These are phyloP conservation scores for Aspergillus homomorphus DNA, from an alignment of 495 filamentous ascomycete species.

Conservation along the genomic window DNA sequence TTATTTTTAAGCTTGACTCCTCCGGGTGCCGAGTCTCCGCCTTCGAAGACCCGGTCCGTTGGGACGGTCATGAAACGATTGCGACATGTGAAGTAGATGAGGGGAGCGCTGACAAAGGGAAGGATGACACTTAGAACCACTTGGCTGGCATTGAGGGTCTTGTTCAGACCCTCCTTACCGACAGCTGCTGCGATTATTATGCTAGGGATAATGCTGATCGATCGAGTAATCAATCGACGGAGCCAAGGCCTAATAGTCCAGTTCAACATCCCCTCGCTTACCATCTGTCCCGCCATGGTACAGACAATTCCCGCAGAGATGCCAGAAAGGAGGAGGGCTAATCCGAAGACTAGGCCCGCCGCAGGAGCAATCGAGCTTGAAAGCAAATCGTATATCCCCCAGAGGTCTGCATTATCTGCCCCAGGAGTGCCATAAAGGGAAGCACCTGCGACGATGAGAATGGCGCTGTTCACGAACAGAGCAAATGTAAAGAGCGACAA, in stretches of 20 bases:
- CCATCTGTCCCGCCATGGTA: slow-evolving; percentile 82
- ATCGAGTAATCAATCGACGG: slow-evolving; percentile 65
- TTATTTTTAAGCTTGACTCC: slow-evolving; percentile 60
- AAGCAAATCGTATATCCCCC: slow-evolving; percentile 77
- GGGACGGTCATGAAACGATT: slow-evolving; percentile 77
- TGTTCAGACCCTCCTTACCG: slow-evolving; percentile 65
- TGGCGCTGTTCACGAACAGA: slow-evolving; percentile 89
- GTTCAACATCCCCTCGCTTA: slow-evolving; percentile 72
- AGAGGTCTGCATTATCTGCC: slow-evolving; percentile 68
- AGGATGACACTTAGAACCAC: slow-evolving; percentile 78
- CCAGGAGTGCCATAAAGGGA: slow-evolving; percentile 60
- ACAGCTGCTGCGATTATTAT: slow-evolving; percentile 81
- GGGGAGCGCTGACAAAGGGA: slow-evolving; percentile 76
- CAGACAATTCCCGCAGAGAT: slow-evolving; percentile 76
- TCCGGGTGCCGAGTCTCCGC: slow-evolving; percentile 26
- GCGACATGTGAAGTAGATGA: slow-evolving; percentile 84
- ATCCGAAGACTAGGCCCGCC: slow-evolving; percentile 71
- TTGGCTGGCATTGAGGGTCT: slow-evolving; percentile 73
- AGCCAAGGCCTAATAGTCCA: slow-evolving; percentile 71
- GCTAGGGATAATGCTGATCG: slow-evolving; percentile 73
- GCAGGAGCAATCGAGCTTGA: slow-evolving; percentile 65
- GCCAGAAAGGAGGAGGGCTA: slow-evolving; percentile 75
- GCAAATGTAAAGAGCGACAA: slow-evolving; percentile 87
- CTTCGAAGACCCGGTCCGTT: slow-evolving; percentile 24
- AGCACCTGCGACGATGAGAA: slow-evolving; percentile 84